Base-by-base conservation (phyloP, 2,329 filamentous ascomycete species). In the Arachnomyces sp. region DNA sequence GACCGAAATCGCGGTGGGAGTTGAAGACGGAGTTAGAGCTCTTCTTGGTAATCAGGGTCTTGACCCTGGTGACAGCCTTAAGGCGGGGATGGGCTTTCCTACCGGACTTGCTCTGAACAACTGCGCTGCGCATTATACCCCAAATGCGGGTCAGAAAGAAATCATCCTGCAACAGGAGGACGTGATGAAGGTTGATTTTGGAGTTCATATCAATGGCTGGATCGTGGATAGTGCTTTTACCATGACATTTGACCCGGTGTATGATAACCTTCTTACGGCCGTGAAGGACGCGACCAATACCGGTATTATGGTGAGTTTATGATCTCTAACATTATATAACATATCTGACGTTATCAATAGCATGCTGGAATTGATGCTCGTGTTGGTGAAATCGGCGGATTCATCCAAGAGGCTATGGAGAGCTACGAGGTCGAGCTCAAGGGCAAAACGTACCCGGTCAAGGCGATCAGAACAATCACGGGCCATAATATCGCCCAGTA, bases 161-260 rank as follows among this genome's bases (percentile, higher is more conserved):
- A 75, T 83, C 52, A 65, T 88, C 28, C 68, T 92, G 43, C 70
- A 84, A 55, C 61, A 81, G 45, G 74, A 78, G 46, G 85, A 93
- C 57, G 84, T 93, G 28, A 75, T 90, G 74, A 89, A 86, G 62
- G 80, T 89, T 6, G 84, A 90, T 54, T 85, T 88, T 54, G 84
- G 85, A 36, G 84, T 89, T 21, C 85, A 90, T 58, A 74, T 89
- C 54, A 85, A 84, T 54, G 85, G 85, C 3, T 74, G 79, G 50
- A 90, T 89, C 56, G 83, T 89, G 43, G 84, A 90, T 66, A 84
- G 79, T 49, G 85, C 85, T 4, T 90, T 88, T 57, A 89, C 85
- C 7, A 71, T 89, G 62, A 73, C 83, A 1, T 89, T 86, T 55
- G 81, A 89, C 53, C 77, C 75, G 16, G 75, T 74, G 48, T 89